These are phyloP conservation scores for Leptographium radiaticola DNA, from an alignment of 2,329 filamentous ascomycete genomes.

Conservation along the genomic window DNA sequence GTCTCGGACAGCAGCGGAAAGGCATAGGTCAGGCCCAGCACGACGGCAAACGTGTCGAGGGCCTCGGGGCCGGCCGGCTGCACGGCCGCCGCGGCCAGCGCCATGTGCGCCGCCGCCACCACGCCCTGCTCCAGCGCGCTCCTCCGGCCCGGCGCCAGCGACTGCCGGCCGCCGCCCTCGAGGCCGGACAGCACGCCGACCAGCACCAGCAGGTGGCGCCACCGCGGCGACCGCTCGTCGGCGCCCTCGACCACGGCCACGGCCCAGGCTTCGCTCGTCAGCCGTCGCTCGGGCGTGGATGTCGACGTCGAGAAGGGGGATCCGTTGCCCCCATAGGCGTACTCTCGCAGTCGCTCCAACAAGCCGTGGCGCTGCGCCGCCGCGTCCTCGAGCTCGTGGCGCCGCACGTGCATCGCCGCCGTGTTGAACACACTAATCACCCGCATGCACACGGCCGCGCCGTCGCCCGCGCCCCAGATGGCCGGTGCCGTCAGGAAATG, in stretches of 20 bases:
- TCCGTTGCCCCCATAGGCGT: no score
- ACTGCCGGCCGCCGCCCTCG: slow-evolving; percentile 47
- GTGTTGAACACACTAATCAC: slow-evolving; percentile 61
- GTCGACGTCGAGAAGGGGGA: neutral
- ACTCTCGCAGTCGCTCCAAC: slow-evolving; percentile 1
- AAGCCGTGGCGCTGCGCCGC: slow-evolving; percentile 16
- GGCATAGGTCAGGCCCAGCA: slow-evolving; percentile 62
- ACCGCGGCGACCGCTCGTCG: slow-evolving; percentile 49
- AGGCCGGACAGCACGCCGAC: slow-evolving; percentile 69
- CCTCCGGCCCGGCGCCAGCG: slow-evolving; percentile 50
- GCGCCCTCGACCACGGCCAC: slow-evolving; percentile 43
- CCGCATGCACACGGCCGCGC: slow-evolving; percentile 49
- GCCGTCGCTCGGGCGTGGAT: slow-evolving; percentile 18
- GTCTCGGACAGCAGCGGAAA: slow-evolving; percentile 57
- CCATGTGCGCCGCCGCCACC: slow-evolving; percentile 63
- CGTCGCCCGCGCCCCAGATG: slow-evolving; percentile 40
- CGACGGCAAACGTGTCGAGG: slow-evolving; percentile 38
- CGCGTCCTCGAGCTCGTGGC: slow-evolving; percentile 30
- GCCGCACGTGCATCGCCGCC: slow-evolving; percentile 42
- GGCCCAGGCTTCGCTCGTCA: slow-evolving; percentile 38
- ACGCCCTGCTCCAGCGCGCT: slow-evolving; percentile 60
- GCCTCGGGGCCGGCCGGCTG: slow-evolving; percentile 22
- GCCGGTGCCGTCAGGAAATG: slow-evolving; percentile 60
- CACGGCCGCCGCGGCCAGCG: slow-evolving; percentile 36
- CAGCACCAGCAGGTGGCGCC: slow-evolving; percentile 75